phyloP scores from a whole-genome alignment of 805 yeast genomes.

The Sugiyamaella boreocaroliniensis region DNA sequence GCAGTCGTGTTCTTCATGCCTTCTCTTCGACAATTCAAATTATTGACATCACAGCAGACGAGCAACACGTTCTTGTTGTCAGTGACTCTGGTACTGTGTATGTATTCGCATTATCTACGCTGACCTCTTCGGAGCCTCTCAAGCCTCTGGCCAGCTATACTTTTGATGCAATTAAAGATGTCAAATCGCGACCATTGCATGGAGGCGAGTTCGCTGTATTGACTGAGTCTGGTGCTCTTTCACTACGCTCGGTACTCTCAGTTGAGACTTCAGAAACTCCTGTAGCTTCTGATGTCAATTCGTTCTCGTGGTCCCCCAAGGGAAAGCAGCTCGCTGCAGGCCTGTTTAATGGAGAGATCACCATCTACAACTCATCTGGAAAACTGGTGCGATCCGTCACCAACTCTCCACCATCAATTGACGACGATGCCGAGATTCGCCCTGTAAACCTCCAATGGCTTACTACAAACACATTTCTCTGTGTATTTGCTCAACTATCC shows the following conservation, averaged over 20 bases:
- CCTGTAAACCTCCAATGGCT: slow-evolving; percentile 15
- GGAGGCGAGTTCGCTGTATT: slow-evolving; percentile 15
- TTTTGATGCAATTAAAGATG: slow-evolving; percentile 7
- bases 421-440: background rate
- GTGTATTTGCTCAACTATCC: slow-evolving; percentile 15
- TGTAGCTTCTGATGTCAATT: slow-evolving; percentile 7
- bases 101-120: background rate
- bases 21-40: slow-evolving; percentile 10
- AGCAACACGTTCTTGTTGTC: slow-evolving; percentile 16
- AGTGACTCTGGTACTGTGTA: background rate
- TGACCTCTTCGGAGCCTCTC: background rate
- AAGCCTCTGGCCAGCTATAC: background rate
- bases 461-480: slow-evolving; percentile 18
- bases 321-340: slow-evolving; percentile 25
- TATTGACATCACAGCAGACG: slow-evolving; percentile 23
- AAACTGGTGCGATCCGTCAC: background rate
- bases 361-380: slow-evolving; percentile 15
- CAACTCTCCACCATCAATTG: background rate
- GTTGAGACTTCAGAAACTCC: background rate
- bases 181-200: slow-evolving; percentile 15
- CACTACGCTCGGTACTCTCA: background rate
- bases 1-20: background rate
- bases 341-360: slow-evolving; percentile 16
- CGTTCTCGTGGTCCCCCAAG: slow-evolving; percentile 23
- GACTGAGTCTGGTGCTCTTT: slow-evolving; percentile 5